Evolutionary conservation across 1,139 yeast species (phyloP).

Genomic region (Saccharomycopsis hybrid): DNA sequence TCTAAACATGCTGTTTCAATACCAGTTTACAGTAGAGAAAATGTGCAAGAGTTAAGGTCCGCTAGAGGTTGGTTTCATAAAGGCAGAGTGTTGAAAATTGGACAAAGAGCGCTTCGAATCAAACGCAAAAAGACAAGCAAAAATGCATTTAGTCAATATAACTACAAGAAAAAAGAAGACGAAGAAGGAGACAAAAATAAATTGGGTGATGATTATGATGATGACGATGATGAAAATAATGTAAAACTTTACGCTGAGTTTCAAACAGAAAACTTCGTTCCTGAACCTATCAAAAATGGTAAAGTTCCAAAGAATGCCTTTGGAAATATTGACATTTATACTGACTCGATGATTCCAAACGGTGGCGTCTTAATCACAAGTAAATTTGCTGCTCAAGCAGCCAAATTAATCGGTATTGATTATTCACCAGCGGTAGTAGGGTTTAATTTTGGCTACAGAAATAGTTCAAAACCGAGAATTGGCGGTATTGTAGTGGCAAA

Average conservation of each 20-base stretch:
- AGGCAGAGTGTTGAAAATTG: slow-evolving; percentile 70
- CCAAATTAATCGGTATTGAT: slow-evolving; percentile 61
- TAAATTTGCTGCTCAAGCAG: slow-evolving; percentile 60
- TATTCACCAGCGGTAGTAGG: slow-evolving; percentile 85
- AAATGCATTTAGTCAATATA: slow-evolving; percentile 7
- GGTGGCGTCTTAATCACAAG: slow-evolving; percentile 64
- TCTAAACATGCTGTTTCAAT: slow-evolving; percentile 29
- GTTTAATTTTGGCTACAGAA: slow-evolving; percentile 56
- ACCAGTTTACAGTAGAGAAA: slow-evolving; percentile 58
- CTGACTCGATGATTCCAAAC: slow-evolving; percentile 72
- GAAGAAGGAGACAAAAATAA: slow-evolving; percentile 33
- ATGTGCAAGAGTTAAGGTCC: slow-evolving; percentile 58
- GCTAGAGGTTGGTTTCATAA: slow-evolving; percentile 83
- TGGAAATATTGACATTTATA: slow-evolving; percentile 79
- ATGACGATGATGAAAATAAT: slow-evolving; percentile 43
- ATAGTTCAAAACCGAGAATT: slow-evolving; percentile 56
- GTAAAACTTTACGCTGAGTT: slow-evolving; percentile 63
- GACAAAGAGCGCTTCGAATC: slow-evolving; percentile 58
- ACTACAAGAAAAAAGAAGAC: slow-evolving; percentile 21
- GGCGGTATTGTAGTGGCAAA: slow-evolving; percentile 73
- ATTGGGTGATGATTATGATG: slow-evolving; percentile 29
- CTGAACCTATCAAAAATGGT: slow-evolving; percentile 60
- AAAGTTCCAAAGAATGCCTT: slow-evolving; percentile 65
- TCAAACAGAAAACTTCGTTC: slow-evolving; percentile 66
- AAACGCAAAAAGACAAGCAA: slow-evolving; percentile 28